phyloP scores from a whole-genome alignment of 2,329 filamentous ascomycete genomes.

The Zymoseptoria brevis region DNA sequence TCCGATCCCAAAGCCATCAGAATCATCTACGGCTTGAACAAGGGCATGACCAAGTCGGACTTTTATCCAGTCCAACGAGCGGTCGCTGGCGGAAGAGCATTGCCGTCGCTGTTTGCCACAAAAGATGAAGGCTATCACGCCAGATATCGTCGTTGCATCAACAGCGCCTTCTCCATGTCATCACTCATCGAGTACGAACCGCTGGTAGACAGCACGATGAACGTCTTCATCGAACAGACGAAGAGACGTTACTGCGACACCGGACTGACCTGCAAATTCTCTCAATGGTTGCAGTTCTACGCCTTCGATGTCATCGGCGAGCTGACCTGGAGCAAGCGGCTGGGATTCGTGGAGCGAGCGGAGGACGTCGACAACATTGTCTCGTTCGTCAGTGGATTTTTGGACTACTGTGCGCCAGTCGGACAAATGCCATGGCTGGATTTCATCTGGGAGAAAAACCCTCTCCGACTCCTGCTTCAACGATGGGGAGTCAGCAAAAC shows the following conservation, averaged over 20 bases:
- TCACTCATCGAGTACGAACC: constrained; percentile 71
- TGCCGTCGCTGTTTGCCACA: constrained; percentile 69
- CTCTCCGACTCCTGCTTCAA: constrained; percentile 56
- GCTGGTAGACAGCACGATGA: constrained; percentile 67
- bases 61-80: constrained; percentile 76
- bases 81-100: constrained; percentile 57
- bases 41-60: constrained; percentile 72
- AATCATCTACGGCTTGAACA: constrained; percentile 73
- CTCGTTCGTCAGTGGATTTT: constrained; percentile 53
- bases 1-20: constrained; percentile 65
- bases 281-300: constrained; percentile 69
- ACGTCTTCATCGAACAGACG: constrained; percentile 55
- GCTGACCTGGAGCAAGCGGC: constrained; percentile 65
- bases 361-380: constrained; percentile 70
- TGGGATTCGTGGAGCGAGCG: constrained; percentile 68
- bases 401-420: constrained; percentile 64
- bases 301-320: constrained; percentile 77
- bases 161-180: constrained; percentile 69
- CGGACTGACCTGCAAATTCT: constrained; percentile 52
- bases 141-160: constrained; percentile 66
- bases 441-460: constrained; percentile 64
- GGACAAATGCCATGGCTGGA: constrained; percentile 70
- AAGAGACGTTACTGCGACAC: constrained; percentile 36
- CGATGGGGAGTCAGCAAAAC: constrained; percentile 59
- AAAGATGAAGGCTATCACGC: constrained; percentile 68